Evolutionary conservation across 148 eudicot genomes (phyloP).

Genomic region (Rhododendron vialii): DNA sequence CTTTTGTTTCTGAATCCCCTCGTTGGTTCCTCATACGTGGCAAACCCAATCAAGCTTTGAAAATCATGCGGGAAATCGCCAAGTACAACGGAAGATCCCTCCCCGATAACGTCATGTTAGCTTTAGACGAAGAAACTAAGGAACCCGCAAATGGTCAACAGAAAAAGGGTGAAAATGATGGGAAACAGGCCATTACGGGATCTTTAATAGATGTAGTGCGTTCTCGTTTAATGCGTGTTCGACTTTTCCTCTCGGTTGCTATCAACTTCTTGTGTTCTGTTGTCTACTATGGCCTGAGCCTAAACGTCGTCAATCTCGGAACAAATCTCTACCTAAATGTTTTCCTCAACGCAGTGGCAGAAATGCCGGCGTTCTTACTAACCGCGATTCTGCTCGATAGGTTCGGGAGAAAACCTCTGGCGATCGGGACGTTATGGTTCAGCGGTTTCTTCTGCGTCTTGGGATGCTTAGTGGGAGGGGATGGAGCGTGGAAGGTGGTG

Average conservation of each 20-base stretch:
- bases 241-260: conserved; percentile 51
- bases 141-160: background rate
- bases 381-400: conserved; percentile 60
- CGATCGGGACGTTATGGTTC: conserved; percentile 73
- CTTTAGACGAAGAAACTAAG: conserved; percentile 49
- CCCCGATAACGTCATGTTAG: conserved; percentile 40
- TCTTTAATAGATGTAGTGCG: conserved; percentile 62
- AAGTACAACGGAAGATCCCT: conserved; percentile 35
- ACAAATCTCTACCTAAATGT: conserved; percentile 75
- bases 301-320: conserved; percentile 78
- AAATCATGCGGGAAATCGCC: conserved; percentile 56
- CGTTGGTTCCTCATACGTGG: conserved; percentile 83
- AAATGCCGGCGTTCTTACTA: conserved; percentile 72
- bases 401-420: conserved; percentile 69
- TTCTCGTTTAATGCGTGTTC: conserved; percentile 48
- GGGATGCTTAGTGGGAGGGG: conserved; percentile 41
- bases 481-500: conserved; percentile 45
- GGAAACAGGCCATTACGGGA: conserved; percentile 32
- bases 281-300: conserved; percentile 81
- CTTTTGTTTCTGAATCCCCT: conserved; percentile 83
- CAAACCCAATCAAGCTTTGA: conserved; percentile 35
- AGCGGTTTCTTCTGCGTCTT: conserved; percentile 68
- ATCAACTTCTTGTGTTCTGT: conserved; percentile 65
- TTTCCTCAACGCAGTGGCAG: conserved; percentile 63
- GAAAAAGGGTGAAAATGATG: background rate